These are phyloP conservation scores for Crithidia thermophila DNA, from an alignment of 208 protist genomes.

Conservation along the genomic window DNA sequence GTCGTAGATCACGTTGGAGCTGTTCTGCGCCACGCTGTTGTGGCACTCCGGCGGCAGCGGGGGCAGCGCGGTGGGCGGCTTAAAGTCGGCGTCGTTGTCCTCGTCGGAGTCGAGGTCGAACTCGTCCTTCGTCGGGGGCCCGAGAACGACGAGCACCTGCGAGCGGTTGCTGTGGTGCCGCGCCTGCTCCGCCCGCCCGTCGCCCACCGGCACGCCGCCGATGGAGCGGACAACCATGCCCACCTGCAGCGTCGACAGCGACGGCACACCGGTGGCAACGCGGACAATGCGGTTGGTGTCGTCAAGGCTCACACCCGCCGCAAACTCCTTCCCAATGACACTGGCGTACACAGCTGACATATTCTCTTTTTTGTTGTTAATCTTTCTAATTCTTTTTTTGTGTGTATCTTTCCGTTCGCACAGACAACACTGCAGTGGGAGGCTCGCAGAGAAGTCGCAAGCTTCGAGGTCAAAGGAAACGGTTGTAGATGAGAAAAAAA, in stretches of 20 bases:
- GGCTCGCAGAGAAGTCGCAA: no score
- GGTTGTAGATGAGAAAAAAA: no score
- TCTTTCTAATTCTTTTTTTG: neutral
- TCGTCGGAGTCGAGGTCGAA: slow-evolving; percentile 85
- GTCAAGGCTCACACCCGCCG: slow-evolving; percentile 50
- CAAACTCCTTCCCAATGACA: slow-evolving; percentile 57
- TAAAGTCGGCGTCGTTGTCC: slow-evolving; percentile 58
- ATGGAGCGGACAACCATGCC: slow-evolving; percentile 86
- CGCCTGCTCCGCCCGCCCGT: slow-evolving; percentile 55
- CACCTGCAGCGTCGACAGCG: slow-evolving; percentile 37
- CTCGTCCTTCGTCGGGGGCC: slow-evolving; percentile 51
- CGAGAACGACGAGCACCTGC: slow-evolving; percentile 67
- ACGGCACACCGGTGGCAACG: slow-evolving; percentile 42
- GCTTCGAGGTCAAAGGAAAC: no score
- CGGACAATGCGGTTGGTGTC: slow-evolving; percentile 52
- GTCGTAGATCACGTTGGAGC: slow-evolving; percentile 62
- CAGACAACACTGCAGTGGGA: no score
- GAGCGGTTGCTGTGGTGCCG: slow-evolving; percentile 44
- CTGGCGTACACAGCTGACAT: slow-evolving; percentile 59
- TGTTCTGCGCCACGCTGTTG: slow-evolving; percentile 49
- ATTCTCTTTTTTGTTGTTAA: slow-evolving; percentile 9
- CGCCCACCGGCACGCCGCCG: slow-evolving; percentile 59
- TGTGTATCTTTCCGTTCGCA: no score
- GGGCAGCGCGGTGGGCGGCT: slow-evolving; percentile 43
- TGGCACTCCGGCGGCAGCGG: slow-evolving; percentile 43